Evolutionary conservation across 345 rosid species (phyloP).

Genomic region (Boechera retrofracta): DNA sequence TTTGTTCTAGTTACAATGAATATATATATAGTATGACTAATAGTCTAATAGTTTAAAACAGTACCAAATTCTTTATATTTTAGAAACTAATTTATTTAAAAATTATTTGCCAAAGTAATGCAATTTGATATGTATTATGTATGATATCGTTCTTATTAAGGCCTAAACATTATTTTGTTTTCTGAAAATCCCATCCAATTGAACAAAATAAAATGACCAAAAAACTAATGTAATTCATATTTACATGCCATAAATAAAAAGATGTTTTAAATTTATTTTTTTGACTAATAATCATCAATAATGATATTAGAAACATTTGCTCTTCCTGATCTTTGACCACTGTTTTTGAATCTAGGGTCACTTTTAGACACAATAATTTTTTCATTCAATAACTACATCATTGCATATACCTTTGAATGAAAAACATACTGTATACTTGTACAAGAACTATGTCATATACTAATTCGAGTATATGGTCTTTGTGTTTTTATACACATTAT

Average conservation of each 20-base stretch:
- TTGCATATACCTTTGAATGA: conserved; percentile 24
- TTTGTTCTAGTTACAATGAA: background rate
- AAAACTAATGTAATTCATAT: background rate
- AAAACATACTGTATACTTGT: conserved; percentile 1
- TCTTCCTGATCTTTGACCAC: conserved; percentile 31
- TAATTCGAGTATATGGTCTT: conserved; percentile 13
- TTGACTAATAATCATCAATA: background rate
- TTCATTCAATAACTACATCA: conserved; percentile 20
- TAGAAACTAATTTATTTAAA: background rate
- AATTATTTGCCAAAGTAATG: background rate
- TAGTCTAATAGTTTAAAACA: background rate
- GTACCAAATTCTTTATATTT: background rate
- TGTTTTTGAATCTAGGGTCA: conserved; percentile 25
- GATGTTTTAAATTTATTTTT: background rate
- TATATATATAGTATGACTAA: conserved; percentile 17
- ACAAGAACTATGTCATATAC: conserved; percentile 21
- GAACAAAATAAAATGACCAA: background rate
- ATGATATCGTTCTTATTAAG: background rate
- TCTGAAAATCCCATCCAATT: background rate
- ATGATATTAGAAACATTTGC: conserved; percentile 25
- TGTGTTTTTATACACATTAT: background rate
- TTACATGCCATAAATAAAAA: conserved; percentile 24
- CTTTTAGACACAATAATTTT: conserved; percentile 17
- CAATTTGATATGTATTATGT: background rate
- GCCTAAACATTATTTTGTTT: background rate